Conservation (phyloP, 1,284 basidiomycete species). For the Leccinum colubrinum region DNA sequence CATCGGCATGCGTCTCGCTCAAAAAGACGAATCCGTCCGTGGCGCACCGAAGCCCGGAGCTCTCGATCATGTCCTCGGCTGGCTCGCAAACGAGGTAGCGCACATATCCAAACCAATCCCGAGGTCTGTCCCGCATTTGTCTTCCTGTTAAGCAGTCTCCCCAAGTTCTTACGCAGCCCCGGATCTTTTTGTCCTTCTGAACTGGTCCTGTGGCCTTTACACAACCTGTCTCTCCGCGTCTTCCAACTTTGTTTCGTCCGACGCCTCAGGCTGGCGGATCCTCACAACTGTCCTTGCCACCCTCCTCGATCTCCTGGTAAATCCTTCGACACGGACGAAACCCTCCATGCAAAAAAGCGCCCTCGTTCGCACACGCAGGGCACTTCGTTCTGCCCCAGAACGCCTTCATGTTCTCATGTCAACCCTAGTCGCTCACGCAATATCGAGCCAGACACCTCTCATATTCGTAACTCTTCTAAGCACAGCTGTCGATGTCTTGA, state of each 20-base stretch:
- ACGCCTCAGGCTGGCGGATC: conserved; percentile 38
- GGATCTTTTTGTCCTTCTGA: conserved; percentile 70
- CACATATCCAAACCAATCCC: conserved; percentile 49
- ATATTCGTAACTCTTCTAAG: conserved; percentile 55
- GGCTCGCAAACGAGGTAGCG: conserved; percentile 67
- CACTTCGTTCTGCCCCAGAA: conserved; percentile 55
- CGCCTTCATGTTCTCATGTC: conserved; percentile 48
- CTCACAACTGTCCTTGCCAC: conserved; percentile 54
- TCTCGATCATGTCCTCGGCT: conserved; percentile 67
- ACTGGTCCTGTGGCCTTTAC: conserved; percentile 73
- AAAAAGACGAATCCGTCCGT: conserved; percentile 47
- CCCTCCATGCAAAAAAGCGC: conserved; percentile 58
- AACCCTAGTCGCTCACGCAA: conserved; percentile 48
- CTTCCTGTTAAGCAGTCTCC: conserved; percentile 1
- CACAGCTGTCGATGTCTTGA: conserved; percentile 57
- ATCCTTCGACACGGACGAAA: conserved; percentile 52
- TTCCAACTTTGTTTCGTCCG: conserved; percentile 43
- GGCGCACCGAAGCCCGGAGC: conserved; percentile 49
- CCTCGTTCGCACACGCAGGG: conserved; percentile 58
- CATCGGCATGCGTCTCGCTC: conserved; percentile 63
- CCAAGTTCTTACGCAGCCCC: conserved; percentile 58
- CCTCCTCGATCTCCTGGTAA: conserved; percentile 58
- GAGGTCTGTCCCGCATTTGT: conserved; percentile 40
- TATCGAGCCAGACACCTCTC: conserved; percentile 47
- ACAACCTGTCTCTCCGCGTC: conserved; percentile 44